Base-by-base conservation (phyloP, 169 alveolate species). In the Eimeria acervulina region DNA sequence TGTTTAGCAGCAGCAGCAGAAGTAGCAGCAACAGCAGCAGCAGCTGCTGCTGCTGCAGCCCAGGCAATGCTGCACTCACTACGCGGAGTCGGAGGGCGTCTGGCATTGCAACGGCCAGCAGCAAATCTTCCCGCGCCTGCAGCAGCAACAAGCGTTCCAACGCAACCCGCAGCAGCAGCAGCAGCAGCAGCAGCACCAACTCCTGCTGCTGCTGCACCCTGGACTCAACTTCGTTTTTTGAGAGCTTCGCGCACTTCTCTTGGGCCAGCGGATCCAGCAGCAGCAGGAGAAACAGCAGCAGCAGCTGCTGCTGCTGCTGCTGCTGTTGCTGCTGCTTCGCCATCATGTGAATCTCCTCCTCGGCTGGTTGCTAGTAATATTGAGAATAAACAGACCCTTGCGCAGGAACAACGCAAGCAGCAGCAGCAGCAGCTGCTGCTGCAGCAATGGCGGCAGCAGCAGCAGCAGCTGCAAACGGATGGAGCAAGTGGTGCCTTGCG, bases 71-170 rank as follows among this genome's bases (percentile, higher is more conserved):
- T 74, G 52, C 84, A 38, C 28, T 74, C 84, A 10, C 52, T 74
- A 3, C 84, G 52, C 31, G 26, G 84, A 13, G 59, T 74, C 52
- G 26, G 84, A 74, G 52, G 84, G n/a, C 84, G 84, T 28, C 84
- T 74, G 59, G n/a, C 52, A 52, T 52, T 74, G 84, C 84, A 74
- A 52, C 84, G 10, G 84, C 84, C 84, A 19, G 84, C 84, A 74
- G 84, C 84, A 74, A 74, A 74, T 33, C 59, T 2, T 31, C 52
- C 12, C 1, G 55, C 84, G 13, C 12, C 84, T 40, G 52, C 84
- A 74, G 59, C 52, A 19, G 84, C 81, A 70, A 17, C 52, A 74
- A 40, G 19, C 44, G 52, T 28, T 1, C 1, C 55, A 74, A 40
- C 84, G 33, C 38, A 33, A 31, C 28, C n/a, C 2, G 52, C 52